phyloP scores from a whole-genome alignment of 495 filamentous ascomycete genomes.

The Mycothermus thermophilus region DNA sequence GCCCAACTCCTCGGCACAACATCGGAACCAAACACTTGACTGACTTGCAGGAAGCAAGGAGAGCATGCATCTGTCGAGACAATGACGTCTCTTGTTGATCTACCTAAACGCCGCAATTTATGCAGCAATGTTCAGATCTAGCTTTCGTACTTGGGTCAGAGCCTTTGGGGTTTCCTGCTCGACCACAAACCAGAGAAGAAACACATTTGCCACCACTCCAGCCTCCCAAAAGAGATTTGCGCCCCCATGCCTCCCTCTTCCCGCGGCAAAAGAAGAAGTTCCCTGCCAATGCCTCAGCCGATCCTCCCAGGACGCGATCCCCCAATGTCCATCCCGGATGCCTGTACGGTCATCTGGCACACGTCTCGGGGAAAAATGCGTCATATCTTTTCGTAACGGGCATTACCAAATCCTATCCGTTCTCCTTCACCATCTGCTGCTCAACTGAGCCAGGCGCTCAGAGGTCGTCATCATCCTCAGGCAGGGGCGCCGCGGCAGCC shows the following conservation, averaged over 20 bases:
- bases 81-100: conserved; percentile 12
- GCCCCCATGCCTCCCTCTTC: too few relatives aligned
- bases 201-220: conserved; percentile 9
- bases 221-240: too few relatives aligned
- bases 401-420: conserved; percentile 14
- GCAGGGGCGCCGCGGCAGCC: conserved; percentile 72
- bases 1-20: too few relatives aligned
- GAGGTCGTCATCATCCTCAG: conserved; percentile 71
- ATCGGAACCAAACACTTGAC: too few relatives aligned
- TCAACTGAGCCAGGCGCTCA: conserved; percentile 21
- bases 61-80: conserved; percentile 2
- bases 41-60: background rate
- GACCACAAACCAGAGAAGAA: conserved; percentile 9
- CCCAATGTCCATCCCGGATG: conserved; percentile 10
- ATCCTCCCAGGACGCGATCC: conserved; percentile 3
- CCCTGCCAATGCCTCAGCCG: too few relatives aligned
- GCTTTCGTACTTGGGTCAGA: conserved; percentile 11
- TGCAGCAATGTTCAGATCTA: conserved; percentile 18
- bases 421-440: background rate
- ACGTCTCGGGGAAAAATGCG: conserved; percentile 9
- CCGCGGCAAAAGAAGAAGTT: too few relatives aligned
- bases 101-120: conserved; percentile 14
- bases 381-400: conserved; percentile 20
- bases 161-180: conserved; percentile 5
- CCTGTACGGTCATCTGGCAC: conserved; percentile 12